Conservation (phyloP, 2,329 filamentous ascomycete genomes). For the Fusarium sp. region DNA sequence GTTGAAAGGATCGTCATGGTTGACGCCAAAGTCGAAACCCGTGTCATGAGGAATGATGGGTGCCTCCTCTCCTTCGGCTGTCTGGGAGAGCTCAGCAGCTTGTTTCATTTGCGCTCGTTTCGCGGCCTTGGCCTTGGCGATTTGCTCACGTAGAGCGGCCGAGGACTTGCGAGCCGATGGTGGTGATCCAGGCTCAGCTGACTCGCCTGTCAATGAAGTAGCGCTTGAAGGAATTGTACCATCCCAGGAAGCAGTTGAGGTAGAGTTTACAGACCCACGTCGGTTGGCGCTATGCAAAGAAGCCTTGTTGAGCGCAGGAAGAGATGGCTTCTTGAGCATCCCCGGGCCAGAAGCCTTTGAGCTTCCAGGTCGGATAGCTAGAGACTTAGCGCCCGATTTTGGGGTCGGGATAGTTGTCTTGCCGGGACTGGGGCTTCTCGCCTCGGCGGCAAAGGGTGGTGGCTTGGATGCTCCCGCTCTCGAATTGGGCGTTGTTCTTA, state of each 20-base stretch:
- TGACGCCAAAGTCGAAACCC: slow-evolving; percentile 63
- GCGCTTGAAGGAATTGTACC: slow-evolving; percentile 47
- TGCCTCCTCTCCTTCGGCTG: slow-evolving; percentile 32
- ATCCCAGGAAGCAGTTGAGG: slow-evolving; percentile 45
- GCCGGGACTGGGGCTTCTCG: slow-evolving; percentile 55
- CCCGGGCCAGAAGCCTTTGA: slow-evolving; percentile 65
- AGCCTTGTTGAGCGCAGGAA: slow-evolving; percentile 54
- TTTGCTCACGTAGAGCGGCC: slow-evolving; percentile 84
- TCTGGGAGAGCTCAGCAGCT: slow-evolving; percentile 36
- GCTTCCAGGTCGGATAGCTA: slow-evolving; percentile 60
- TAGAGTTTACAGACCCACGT: slow-evolving; percentile 33
- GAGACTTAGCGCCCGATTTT: slow-evolving; percentile 60
- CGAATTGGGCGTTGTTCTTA: slow-evolving; percentile 43
- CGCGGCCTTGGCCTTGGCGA: slow-evolving; percentile 91
- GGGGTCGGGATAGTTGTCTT: slow-evolving; percentile 50
- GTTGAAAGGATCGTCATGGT: slow-evolving; percentile 76
- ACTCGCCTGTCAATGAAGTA: slow-evolving; percentile 20
- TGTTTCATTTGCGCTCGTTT: slow-evolving; percentile 66
- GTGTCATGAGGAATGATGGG: slow-evolving; percentile 61
- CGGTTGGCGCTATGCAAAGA: slow-evolving; percentile 26
- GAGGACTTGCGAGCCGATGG: slow-evolving; percentile 73
- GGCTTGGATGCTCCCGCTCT: slow-evolving; percentile 46
- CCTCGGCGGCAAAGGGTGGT: slow-evolving; percentile 37
- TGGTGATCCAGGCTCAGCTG: slow-evolving; percentile 34
- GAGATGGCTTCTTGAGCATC: slow-evolving; percentile 67